These are phyloP conservation scores for Leccinellum luteum DNA, from an alignment of 768 basidiomycete species.

Conservation along the genomic window DNA sequence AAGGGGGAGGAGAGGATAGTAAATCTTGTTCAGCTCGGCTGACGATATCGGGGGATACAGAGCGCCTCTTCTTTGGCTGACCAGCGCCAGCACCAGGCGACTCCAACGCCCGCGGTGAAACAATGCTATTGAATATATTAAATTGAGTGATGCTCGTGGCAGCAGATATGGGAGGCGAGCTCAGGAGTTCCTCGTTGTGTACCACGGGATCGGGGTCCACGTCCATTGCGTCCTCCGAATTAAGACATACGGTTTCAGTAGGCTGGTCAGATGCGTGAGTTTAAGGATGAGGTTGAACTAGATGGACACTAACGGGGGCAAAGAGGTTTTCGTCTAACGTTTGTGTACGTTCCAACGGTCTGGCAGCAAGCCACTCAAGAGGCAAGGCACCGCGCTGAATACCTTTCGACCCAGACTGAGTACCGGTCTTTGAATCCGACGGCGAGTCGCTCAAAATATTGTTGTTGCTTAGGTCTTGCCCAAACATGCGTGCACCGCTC, in stretches of 20 bases:
- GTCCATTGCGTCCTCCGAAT: slow-evolving; percentile 74
- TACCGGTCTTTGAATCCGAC: slow-evolving; percentile 25
- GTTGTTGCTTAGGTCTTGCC: slow-evolving; percentile 68
- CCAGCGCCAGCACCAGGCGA: slow-evolving; percentile 39
- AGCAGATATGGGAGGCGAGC: slow-evolving; percentile 44
- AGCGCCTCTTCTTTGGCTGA: slow-evolving; percentile 55
- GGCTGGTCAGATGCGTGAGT: slow-evolving; percentile 29
- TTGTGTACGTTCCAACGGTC: slow-evolving; percentile 19
- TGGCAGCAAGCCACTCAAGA: slow-evolving; percentile 50
- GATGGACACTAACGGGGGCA: slow-evolving; percentile 24
- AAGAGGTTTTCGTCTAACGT: slow-evolving; percentile 28
- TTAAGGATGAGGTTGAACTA: slow-evolving; percentile 1
- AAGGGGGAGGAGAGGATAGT: slow-evolving; percentile 50
- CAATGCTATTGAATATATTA: slow-evolving; percentile 58
- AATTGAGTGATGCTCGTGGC: slow-evolving; percentile 54
- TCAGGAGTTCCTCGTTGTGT: slow-evolving; percentile 31
- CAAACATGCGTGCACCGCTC: slow-evolving; percentile 65
- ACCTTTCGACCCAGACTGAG: slow-evolving; percentile 47
- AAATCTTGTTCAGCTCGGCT: slow-evolving; percentile 37
- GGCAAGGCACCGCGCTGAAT: slow-evolving; percentile 65
- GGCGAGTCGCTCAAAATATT: slow-evolving; percentile 32
- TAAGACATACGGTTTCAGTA: slow-evolving; percentile 38
- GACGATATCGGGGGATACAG: slow-evolving; percentile 52
- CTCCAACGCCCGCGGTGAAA: slow-evolving; percentile 49
- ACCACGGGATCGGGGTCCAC: slow-evolving; percentile 63